Conservation (phyloP, 345 rosid genomes). For the Rhizophora mangle region DNA sequence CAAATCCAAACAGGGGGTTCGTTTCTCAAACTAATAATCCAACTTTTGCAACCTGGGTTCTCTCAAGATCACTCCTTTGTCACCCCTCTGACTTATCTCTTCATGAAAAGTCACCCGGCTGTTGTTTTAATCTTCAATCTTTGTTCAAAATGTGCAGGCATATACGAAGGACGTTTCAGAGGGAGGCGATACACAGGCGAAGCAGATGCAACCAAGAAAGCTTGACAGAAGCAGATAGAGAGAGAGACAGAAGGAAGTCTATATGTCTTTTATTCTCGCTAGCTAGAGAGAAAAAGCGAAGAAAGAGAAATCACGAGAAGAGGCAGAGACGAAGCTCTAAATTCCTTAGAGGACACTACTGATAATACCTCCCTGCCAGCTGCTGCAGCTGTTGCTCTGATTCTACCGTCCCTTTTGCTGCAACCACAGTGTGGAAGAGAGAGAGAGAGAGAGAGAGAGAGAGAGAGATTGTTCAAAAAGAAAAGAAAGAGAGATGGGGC, state of each 20-base stretch:
- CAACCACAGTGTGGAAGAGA: not conserved
- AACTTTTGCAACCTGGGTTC: too few species aligned
- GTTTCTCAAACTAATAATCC: too few species aligned
- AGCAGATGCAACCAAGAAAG: not conserved
- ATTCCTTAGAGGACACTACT: conserved; percentile 34
- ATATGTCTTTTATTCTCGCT: too few species aligned
- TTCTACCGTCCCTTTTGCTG: conserved; percentile 12
- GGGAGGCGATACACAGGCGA: not conserved
- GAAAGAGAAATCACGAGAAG: conserved; percentile 40
- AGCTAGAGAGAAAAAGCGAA: not conserved
- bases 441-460: conserved; percentile 2
- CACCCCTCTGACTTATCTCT: not conserved
- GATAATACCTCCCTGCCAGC: conserved; percentile 34
- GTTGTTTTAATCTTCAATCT: not conserved
- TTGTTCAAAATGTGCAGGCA: conserved; percentile 13
- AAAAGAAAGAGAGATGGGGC: not conserved
- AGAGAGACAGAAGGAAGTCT: not conserved
- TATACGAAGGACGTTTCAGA: not conserved
- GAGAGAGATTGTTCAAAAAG: not conserved
- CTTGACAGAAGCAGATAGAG: not conserved
- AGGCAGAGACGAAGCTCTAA: conserved; percentile 45
- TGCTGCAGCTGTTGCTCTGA: conserved; percentile 18
- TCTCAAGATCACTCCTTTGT: too few species aligned
- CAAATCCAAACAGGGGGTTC: conserved; percentile 11
- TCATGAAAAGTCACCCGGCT: not conserved